These are phyloP conservation scores for Termitomyces sp. DNA, from an alignment of 768 basidiomycete species.

Conservation along the genomic window DNA sequence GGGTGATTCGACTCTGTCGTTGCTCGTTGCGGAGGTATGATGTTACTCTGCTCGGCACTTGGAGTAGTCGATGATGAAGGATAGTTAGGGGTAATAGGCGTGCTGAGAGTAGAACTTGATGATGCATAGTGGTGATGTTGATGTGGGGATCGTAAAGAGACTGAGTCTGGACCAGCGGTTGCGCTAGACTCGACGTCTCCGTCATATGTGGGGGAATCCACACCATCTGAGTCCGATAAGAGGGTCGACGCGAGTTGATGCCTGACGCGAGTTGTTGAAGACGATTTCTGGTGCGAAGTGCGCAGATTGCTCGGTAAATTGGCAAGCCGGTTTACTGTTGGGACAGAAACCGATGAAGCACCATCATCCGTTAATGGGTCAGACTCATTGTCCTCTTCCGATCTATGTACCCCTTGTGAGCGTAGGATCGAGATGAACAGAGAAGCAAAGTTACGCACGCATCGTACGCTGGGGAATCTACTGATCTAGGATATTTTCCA, in stretches of 20 bases:
- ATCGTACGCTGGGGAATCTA: constrained; percentile 77
- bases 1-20: constrained; percentile 26
- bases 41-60: constrained; percentile 20
- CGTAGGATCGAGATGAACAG: not conserved
- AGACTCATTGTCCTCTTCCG: constrained; percentile 72
- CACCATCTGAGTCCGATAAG: constrained; percentile 68
- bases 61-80: constrained; percentile 24
- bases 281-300: constrained; percentile 29
- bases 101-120: constrained; percentile 52
- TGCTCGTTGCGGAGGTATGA: constrained; percentile 20
- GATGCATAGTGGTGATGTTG: constrained; percentile 41
- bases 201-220: constrained; percentile 87
- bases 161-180: constrained; percentile 49
- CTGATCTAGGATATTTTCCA: constrained; percentile 58
- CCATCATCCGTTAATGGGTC: constrained; percentile 81
- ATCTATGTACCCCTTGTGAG: constrained; percentile 39
- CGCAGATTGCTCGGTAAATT: constrained; percentile 21
- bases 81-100: constrained; percentile 32
- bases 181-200: constrained; percentile 84
- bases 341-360: constrained; percentile 47
- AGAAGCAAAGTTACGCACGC: constrained; percentile 35
- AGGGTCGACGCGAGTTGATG: constrained; percentile 56
- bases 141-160: constrained; percentile 25
- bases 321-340: constrained; percentile 29
- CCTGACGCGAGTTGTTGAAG: constrained; percentile 27